phyloP scores from a whole-genome alignment of 345 rosid genomes.

The Eutrema japonicum region DNA sequence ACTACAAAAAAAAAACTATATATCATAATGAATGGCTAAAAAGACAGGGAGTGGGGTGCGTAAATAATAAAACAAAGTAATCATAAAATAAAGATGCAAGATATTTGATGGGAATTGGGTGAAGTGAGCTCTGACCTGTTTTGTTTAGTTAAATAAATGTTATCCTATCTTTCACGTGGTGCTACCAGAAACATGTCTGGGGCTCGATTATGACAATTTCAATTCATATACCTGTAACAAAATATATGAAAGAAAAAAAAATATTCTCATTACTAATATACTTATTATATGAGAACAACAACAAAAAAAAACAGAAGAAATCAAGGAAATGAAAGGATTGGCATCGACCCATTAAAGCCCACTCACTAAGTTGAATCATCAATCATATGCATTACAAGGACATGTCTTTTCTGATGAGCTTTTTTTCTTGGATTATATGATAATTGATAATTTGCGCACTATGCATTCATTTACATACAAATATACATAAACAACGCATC shows the following conservation, averaged over 20 bases:
- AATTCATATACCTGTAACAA: conserved; percentile 25
- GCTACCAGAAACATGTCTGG: conserved; percentile 43
- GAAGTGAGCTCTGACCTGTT: conserved; percentile 45
- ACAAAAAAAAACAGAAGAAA: conserved; percentile 1
- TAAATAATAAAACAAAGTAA: conserved; percentile 7
- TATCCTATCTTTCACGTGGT: conserved; percentile 47
- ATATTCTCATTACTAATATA: neutral
- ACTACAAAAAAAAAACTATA: neutral
- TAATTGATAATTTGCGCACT: conserved; percentile 21
- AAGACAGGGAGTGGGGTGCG: conserved; percentile 18
- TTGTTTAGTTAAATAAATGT: conserved; percentile 41
- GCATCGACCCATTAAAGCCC: conserved; percentile 38
- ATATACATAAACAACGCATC: conserved; percentile 20
- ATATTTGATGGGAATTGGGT: conserved; percentile 42
- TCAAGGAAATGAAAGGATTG: conserved; percentile 35
- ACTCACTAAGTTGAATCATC: conserved; percentile 34
- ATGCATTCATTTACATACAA: conserved; percentile 16
- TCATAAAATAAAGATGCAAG: neutral
- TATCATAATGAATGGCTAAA: conserved; percentile 29
- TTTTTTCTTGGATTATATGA: conserved; percentile 42
- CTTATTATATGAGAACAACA: neutral
- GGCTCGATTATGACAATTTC: conserved; percentile 39
- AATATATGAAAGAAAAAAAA: neutral
- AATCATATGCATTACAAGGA: conserved; percentile 46
- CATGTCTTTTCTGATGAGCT: conserved; percentile 43